Conservation (phyloP, 352 stramenopile species). For the Globisporangium splendens region DNA sequence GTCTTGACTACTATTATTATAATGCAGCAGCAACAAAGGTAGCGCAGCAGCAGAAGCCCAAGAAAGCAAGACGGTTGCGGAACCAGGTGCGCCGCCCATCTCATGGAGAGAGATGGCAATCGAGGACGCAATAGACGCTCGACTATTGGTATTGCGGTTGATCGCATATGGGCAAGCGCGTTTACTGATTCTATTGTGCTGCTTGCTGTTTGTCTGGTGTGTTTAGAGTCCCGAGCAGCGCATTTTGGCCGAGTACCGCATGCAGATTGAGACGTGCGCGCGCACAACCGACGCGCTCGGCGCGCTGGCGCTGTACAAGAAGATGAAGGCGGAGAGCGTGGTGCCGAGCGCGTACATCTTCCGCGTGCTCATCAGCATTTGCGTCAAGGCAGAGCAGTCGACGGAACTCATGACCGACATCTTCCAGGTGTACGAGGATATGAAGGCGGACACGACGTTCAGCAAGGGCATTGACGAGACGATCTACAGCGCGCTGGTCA, state of each 20-base stretch:
- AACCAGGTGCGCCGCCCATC: slow-evolving; percentile 33
- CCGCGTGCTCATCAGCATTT: slow-evolving; percentile 60
- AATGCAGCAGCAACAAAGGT: not conserved
- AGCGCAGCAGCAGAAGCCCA: slow-evolving; percentile 25
- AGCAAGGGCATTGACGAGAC: slow-evolving; percentile 47
- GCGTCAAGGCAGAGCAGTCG: slow-evolving; percentile 39
- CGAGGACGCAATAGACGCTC: too few species aligned
- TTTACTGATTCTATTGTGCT: not conserved
- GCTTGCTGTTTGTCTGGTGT: not conserved
- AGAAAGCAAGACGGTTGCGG: slow-evolving; percentile 38
- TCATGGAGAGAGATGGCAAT: not conserved
- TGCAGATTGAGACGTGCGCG: slow-evolving; percentile 40
- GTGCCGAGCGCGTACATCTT: slow-evolving; percentile 37
- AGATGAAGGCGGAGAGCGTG: slow-evolving; percentile 46
- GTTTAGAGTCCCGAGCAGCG: slow-evolving; percentile 42
- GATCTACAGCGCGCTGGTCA: slow-evolving; percentile 73
- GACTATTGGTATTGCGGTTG: too few species aligned
- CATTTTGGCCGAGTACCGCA: slow-evolving; percentile 31
- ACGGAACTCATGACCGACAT: slow-evolving; percentile 33
- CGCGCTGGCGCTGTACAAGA: slow-evolving; percentile 42
- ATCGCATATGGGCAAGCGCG: not conserved
- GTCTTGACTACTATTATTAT: not conserved
- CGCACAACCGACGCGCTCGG: slow-evolving; percentile 30
- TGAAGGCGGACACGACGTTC: slow-evolving; percentile 37
- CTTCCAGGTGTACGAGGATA: slow-evolving; percentile 60